Percentiles rank a stretch among this genome's conserved stretches.
These are phyloP conservation scores for Aspergillus fischeri DNA, from an alignment of 2,329 filamentous ascomycete genomes.

Conservation along the genomic window DNA sequence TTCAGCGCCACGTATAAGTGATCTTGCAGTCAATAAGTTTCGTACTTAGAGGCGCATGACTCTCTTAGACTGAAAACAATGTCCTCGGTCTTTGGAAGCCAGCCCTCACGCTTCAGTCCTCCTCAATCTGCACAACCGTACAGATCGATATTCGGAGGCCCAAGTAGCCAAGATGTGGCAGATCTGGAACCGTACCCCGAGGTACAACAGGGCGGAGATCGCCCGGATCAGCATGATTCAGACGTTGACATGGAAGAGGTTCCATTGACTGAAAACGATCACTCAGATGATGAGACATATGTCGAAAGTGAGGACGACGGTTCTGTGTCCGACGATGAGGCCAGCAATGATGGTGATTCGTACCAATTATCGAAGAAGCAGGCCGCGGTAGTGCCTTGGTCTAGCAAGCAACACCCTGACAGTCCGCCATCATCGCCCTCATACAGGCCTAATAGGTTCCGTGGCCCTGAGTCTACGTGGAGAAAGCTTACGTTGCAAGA, in stretches of 20 bases:
- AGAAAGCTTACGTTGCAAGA: constrained; percentile 86
- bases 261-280: constrained; percentile 15
- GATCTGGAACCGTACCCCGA: constrained; percentile 11
- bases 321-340: constrained; percentile 9
- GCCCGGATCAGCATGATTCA: constrained; percentile 13
- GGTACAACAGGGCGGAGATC: constrained; percentile 2
- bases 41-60: neutral
- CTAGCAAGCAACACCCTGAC: neutral
- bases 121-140: constrained; percentile 29
- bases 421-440: constrained; percentile 11
- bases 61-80: constrained; percentile 14
- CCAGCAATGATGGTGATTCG: neutral
- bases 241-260: constrained; percentile 20
- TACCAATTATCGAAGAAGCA: neutral
- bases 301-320: constrained; percentile 15
- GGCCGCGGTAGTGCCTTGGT: neutral
- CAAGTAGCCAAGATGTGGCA: constrained; percentile 18
- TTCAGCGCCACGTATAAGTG: neutral
- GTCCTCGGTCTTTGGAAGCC: constrained; percentile 24
- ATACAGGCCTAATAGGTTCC: constrained; percentile 66
- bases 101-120: constrained; percentile 18
- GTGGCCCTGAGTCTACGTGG: constrained; percentile 67
- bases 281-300: constrained; percentile 25
- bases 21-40: neutral
- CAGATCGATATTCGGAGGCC: constrained; percentile 28